Evolutionary conservation across 1,284 basidiomycete species (phyloP).

Genomic region (Rhodotorula sp.): DNA sequence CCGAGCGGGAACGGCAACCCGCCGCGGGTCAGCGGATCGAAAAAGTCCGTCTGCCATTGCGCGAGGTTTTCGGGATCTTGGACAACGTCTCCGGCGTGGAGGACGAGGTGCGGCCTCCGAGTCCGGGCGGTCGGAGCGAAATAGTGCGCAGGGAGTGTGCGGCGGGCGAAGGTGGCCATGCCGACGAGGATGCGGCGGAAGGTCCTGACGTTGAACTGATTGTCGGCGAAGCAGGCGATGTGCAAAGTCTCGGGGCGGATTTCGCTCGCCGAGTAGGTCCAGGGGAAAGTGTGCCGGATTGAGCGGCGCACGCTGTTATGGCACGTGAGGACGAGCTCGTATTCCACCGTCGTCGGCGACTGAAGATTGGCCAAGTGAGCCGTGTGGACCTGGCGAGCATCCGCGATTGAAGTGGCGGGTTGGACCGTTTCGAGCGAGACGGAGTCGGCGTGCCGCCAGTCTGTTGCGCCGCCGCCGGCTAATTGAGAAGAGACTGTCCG

Average conservation of each 20-base stretch:
- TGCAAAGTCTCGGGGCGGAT: conserved; percentile 25
- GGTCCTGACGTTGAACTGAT: conserved; percentile 40
- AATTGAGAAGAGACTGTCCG: neutral
- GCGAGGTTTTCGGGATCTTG: conserved; percentile 40
- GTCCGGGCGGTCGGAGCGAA: conserved; percentile 3
- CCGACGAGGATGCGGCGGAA: conserved; percentile 36
- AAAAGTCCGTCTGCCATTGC: conserved; percentile 45
- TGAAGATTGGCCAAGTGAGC: conserved; percentile 22
- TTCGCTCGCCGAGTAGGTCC: conserved; percentile 8
- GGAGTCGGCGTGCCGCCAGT: no score
- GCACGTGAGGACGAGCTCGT: conserved; percentile 21
- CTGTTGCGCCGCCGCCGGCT: neutral
- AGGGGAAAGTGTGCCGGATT: conserved; percentile 31
- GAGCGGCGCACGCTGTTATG: neutral
- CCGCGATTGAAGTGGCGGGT: neutral
- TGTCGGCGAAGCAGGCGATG: conserved; percentile 41
- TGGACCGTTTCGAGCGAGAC: no score
- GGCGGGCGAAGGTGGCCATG: conserved; percentile 14
- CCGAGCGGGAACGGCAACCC: conserved; percentile 3
- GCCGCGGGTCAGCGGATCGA: conserved; percentile 39
- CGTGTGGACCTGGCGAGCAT: conserved; percentile 28
- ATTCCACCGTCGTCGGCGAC: conserved; percentile 24
- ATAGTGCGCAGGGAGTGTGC: conserved; percentile 6
- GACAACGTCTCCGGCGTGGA: conserved; percentile 43
- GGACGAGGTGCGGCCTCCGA: conserved; percentile 30